Percentiles rank a stretch among this genome's conserved stretches.
These are phyloP conservation scores for Pisolithus microcarpus DNA, from an alignment of 768 basidiomycete genomes.

Conservation along the genomic window DNA sequence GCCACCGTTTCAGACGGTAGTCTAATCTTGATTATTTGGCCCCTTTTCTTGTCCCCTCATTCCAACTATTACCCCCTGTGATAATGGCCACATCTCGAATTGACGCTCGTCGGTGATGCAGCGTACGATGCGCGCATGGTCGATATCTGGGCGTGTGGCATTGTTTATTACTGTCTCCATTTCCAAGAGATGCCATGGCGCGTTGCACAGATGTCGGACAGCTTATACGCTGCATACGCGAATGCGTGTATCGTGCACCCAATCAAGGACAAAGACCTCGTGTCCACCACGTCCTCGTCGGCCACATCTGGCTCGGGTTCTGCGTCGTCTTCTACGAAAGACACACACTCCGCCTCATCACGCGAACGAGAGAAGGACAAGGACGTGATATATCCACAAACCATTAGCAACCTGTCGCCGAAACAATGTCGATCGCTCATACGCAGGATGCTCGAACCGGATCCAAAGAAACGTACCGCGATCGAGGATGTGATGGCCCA, in stretches of 20 bases:
- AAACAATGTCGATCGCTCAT: slow-evolving; percentile 77
- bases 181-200: slow-evolving; percentile 99
- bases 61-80: too few relatives aligned
- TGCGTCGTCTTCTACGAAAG: neutral
- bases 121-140: slow-evolving; percentile 97
- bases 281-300: too few relatives aligned
- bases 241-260: slow-evolving; percentile 27
- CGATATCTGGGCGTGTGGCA: slow-evolving; percentile 94
- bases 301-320: too few relatives aligned
- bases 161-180: slow-evolving; percentile 98
- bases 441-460: slow-evolving; percentile 92
- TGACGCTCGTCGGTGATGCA: slow-evolving; percentile 23
- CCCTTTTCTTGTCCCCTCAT: too few relatives aligned
- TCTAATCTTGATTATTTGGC: slow-evolving; percentile 28
- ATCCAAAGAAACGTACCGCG: slow-evolving; percentile 65
- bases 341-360: neutral
- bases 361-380: slow-evolving; percentile 19
- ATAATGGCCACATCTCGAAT: too few relatives aligned
- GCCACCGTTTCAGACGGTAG: slow-evolving; percentile 29
- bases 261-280: slow-evolving; percentile 7
- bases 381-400: slow-evolving; percentile 40
- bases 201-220: slow-evolving; percentile 77
- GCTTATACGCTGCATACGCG: slow-evolving; percentile 73
- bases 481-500: slow-evolving; percentile 80
- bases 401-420: slow-evolving; percentile 85